These are phyloP conservation scores for Vinca minor DNA, from an alignment of 257 asterid genomes.

Conservation along the genomic window DNA sequence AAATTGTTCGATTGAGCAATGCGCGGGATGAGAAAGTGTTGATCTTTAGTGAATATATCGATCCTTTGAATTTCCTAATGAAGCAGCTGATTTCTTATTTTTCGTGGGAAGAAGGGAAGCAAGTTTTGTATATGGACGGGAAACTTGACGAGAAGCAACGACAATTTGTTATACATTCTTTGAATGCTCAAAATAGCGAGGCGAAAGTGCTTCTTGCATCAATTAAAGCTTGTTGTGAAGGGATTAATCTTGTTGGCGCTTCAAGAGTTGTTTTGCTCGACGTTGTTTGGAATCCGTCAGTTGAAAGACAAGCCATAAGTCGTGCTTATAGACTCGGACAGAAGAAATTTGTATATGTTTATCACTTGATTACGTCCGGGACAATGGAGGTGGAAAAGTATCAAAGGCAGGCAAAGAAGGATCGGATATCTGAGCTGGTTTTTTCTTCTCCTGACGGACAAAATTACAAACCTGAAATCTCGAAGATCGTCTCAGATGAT, in stretches of 20 bases:
- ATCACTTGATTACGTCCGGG: conserved; percentile 41
- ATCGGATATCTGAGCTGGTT: conserved; percentile 40
- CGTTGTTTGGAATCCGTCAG: conserved; percentile 74
- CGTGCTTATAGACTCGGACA: conserved; percentile 83
- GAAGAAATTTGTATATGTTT: conserved; percentile 50
- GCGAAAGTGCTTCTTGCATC: conserved; percentile 72
- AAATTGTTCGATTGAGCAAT: conserved; percentile 34
- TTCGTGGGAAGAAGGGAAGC: conserved; percentile 51
- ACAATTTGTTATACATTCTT: conserved; percentile 31
- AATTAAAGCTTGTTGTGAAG: conserved; percentile 60
- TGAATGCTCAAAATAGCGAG: conserved; percentile 40
- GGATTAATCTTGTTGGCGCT: conserved; percentile 72
- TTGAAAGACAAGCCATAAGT: conserved; percentile 63
- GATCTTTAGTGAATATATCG: conserved; percentile 44
- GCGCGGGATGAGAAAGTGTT: conserved; percentile 43
- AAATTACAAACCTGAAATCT: neutral
- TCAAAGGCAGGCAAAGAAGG: conserved; percentile 38
- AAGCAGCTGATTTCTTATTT: conserved; percentile 29
- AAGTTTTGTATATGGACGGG: conserved; percentile 57
- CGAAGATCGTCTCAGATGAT: conserved; percentile 28
- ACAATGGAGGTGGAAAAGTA: conserved; percentile 49
- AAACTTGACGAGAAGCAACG: conserved; percentile 27
- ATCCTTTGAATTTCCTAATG: conserved; percentile 42
- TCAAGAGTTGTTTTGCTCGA: conserved; percentile 78
- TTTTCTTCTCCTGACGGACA: conserved; percentile 27